Evolutionary conservation across 768 basidiomycete species (phyloP), one percentile per base, ranked within the genome.

Genomic region (Crassisporium funariophilum): DNA sequence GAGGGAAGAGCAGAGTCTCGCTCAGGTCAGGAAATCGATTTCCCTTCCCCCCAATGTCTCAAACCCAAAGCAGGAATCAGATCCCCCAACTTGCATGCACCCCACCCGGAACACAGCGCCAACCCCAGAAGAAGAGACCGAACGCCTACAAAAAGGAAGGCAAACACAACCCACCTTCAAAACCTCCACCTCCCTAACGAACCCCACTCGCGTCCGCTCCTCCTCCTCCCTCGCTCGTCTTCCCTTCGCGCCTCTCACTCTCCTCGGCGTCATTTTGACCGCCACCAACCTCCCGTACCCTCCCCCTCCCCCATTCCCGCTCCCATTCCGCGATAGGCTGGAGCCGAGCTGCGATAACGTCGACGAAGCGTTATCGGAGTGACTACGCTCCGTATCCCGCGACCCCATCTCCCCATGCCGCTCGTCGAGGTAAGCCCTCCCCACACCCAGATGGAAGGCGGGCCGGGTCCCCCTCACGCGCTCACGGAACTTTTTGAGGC

Each of bases 181-280:
- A 3, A 94, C 84, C 60, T 90, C 87, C 12, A 91, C 90, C 67
- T 92, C 91, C 20, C 91, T 72, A 21, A 89, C 79, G 54, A 92
- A 91, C 37, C 81, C 82, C 37, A 90, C 86, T 29, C 87, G 61
- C 46, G 88, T 90, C 46, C 89, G 69, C 48, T 89, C 84, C 57
- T 84, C 83, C 51, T 78, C 76, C 55, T 70, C 65, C 29, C 70
- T 65, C 21, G 51, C 57, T 20, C 53, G 54, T 27, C 50, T 48
- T 38, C 41, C 58, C 10, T 49, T 47, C 41, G 54, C 53, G n/a
- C 59, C 59, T 17, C 50, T 46, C 10, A 56, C 50, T 23, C 63
- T 66, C 44, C 76, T 60, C 24, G 70, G 65, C 0, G 74, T 76
- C 66, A 76, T 69, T 60, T 77, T 78, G 22, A 77, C 76, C 7